Evolutionary conservation across 2,329 filamentous ascomycete species (phyloP), one percentile per base, ranked within the genome.

Genomic region (Epichloe sylvatica): DNA sequence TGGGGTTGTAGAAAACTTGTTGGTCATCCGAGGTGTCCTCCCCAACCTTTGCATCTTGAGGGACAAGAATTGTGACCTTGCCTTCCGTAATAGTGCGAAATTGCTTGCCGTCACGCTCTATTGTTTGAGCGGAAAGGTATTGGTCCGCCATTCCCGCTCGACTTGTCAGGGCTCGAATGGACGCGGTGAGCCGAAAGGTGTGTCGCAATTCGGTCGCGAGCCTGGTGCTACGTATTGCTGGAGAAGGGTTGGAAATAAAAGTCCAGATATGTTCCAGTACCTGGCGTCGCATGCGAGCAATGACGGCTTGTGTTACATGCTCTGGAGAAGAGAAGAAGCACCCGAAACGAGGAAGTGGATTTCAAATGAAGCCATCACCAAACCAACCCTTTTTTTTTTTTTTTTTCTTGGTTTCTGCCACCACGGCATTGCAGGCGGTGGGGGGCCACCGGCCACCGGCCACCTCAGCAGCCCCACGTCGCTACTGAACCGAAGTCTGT

Each of bases 1-100:
- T 96, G 0, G 92, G 91, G 59, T 98, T 98, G 75, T 98, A 98
- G 63, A 98, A 98, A 50, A 98, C 94, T 59, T 91, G 84, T 57
- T 82, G 77, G 38, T 80, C 73, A 57, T 80, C 74, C 47, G 81
- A 76, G 52, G 76, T 70, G 59, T 79, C 76, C 50, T 72, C 66
- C 6, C 64, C 63, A 50, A 67, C 64, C 58, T 65, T 70, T 21
- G 67, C 64, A 6, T 67, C 66, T 43, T 71, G 68, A 8, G 74
- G 77, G 17, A 76, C 73, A 41, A 78, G 62, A 42, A 81, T 80
- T 34, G 70, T 72, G n/a, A 74, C 77, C 45, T 74, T 71, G 0
- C 77, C 77, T 55, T 81, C 77, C 52, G 67, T 71, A 4, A 80
- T 66, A 13, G 73, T 72, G 19, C 66, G 70, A 56, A 74, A 79